Base-by-base conservation (phyloP, 2,329 filamentous ascomycete genomes). In the Colletotrichum lindemuthianum region DNA sequence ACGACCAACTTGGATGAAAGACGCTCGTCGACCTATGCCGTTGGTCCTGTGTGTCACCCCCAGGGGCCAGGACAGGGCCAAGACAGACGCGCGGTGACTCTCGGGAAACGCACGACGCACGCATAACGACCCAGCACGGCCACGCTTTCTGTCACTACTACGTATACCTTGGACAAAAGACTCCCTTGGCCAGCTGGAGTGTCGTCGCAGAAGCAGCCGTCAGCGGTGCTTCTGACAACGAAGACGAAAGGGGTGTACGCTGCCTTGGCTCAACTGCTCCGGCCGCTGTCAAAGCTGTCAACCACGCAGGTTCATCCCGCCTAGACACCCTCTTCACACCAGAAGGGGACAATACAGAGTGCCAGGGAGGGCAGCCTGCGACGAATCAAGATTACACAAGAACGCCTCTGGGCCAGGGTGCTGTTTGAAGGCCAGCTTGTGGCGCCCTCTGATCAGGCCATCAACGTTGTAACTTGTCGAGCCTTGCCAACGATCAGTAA, bases 241-340 rank as follows among this genome's bases (percentile, higher is more conserved):
- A n/a, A 12, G 41, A 44, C 41, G 13, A 8, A 44, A 6, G n/a
- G 16, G 8, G 37, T n/a, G 13, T 33, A 33, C 16, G 53, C n/a
- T 37, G 41, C 9, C 24, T 13, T 16, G 33, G 39, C 32, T 54
- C n/a, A 33, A 48, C 48, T 10, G 33, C 16, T 40, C 39, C 44
- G 44, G 45, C 44, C 36, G 45, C 45, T 50, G 55, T 44, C 37
- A 58, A 56, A 41, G n/a, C 41, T 58, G 45, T 55, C 24, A 50
- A 13, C 45, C 33, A 40, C 45, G 47, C 55, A 41, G 33, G 47
- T 39, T 12, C 15, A 32, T 40, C 34, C 33, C 34, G 10, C 15
- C 15, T 40, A 4, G 37, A 39, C 24, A 33, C 37, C 32, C n/a
- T 32, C n/a, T 24, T 15, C 36, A 36, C 36, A 36, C 33, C n/a